Base-by-base conservation (phyloP, 108 stramenopile species). In the Epipyxis sp. region DNA sequence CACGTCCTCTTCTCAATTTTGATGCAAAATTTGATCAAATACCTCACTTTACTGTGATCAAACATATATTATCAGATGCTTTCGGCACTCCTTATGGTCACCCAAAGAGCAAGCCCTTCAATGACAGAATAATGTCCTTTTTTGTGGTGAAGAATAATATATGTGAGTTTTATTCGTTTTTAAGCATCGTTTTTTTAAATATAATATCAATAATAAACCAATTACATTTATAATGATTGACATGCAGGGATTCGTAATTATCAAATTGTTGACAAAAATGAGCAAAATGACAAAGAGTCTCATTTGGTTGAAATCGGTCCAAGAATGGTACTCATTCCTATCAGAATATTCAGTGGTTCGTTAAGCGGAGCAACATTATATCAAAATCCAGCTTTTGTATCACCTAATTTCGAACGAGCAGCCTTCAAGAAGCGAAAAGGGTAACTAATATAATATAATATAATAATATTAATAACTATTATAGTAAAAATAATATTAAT, bases 271-370 rank as follows among this genome's bases (percentile, higher is more conserved):
- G 95, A 99, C 83, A 35, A 37, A 40, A 69, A 39, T 43, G 77
- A 62, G 77, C 65, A 16, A 88, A 93, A 68, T 85, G 91, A 85
- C 84, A 88, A 76, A 85, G 87, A 67, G 69, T 94, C 94, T 40
- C 92, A 92, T 10, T 87, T 99, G 0, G 95, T 98, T 25, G 98
- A 99, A 83, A 97, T 99, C 59, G 99, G 99, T 42, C 99, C 99
- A 27, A 89, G 99, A 13, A 97, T 98, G 82, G 95, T 99, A 20
- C 89, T 98, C 54, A 89, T 94, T 44, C 97, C 96, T 20, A 97
- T 99, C 71, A 88, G 96, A 35, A 90, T 98, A 76, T 99, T 99
- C 78, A 84, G 90, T 37, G 98, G 98, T 42, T 93, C 94, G 37
- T 97, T 99, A 76, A 94, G 95, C n/a, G 98, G 98, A 0, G 94